phyloP scores from a whole-genome alignment of 169 alveolate species.

The Eimeria sp. region DNA sequence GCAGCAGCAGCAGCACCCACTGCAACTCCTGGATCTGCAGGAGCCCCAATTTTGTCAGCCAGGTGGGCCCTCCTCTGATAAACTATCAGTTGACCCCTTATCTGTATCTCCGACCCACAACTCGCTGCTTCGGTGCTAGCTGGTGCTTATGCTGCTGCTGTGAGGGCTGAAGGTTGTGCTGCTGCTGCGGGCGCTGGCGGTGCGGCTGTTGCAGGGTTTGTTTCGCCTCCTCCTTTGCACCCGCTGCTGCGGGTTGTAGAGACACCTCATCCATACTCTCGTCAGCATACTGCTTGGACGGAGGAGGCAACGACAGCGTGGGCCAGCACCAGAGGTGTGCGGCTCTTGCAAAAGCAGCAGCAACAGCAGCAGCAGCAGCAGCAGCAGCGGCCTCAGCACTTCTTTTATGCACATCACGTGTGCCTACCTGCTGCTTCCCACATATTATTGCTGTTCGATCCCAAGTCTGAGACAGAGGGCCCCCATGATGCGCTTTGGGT shows the following conservation, averaged over 20 bases:
- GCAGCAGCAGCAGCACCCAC: neutral
- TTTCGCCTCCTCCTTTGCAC: slow-evolving; percentile 19
- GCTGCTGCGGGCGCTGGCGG: neutral
- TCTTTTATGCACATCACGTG: slow-evolving; percentile 24
- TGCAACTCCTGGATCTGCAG: neutral
- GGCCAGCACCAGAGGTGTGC: slow-evolving; percentile 66
- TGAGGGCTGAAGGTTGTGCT: neutral
- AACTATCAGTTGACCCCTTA: no score
- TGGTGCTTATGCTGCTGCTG: slow-evolving; percentile 5
- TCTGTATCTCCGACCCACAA: neutral
- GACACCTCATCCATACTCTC: slow-evolving; percentile 45
- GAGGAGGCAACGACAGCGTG: slow-evolving; percentile 73
- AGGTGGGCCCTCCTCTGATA: neutral
- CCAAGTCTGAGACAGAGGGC: slow-evolving; percentile 65
- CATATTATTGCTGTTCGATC: slow-evolving; percentile 34
- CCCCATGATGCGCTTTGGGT: slow-evolving; percentile 10
- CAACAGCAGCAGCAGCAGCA: slow-evolving; percentile 40
- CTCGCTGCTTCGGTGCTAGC: neutral
- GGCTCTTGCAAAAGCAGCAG: slow-evolving; percentile 52
- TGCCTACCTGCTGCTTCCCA: slow-evolving; percentile 48
- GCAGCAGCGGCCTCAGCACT: slow-evolving; percentile 28
- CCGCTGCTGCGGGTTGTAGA: slow-evolving; percentile 64
- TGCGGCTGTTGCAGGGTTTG: slow-evolving; percentile 47
- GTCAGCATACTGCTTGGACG: slow-evolving; percentile 31
- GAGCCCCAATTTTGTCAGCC: slow-evolving; percentile 10